Base-by-base conservation (phyloP, 768 basidiomycete species). In the Tulasnella sp. region DNA sequence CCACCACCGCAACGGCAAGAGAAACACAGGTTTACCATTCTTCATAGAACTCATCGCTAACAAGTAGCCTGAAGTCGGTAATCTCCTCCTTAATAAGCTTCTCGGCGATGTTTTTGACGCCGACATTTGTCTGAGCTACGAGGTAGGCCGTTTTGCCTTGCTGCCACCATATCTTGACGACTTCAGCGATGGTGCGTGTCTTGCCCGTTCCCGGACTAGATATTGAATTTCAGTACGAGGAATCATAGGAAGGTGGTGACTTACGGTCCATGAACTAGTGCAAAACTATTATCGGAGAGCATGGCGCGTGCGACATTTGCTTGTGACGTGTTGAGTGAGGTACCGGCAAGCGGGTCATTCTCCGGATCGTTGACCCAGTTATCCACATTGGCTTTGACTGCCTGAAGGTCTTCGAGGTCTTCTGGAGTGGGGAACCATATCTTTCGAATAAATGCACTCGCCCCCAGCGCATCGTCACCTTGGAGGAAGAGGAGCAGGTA, bases 51-150 rank as follows among this genome's bases (percentile, higher is more conserved):
- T 91, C 89, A 85, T 82, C 85, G 0, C 94, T 92, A n/a, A 95
- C 92, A 3, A 95, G 83, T 2, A 96, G 86, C 80, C 86, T 90
- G 89, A 91, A 96, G 3, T 79, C 40, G 27, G 36, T 27, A 16
- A 39, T 68, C 0, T 85, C 87, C 83, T 89, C 86, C 10, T 87
- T 84, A n/a, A 87, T 84, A 24, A 96, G 85, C 85, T 94, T 94
- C 83, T 93, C 92, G 76, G 93, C 94, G 85, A 96, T 95, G 82
- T 96, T 95, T 84, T 94, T 95, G 31, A 95, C 94, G 72, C 93
- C 94, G 74, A 95, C 90, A 86, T 96, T 96, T 24, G 92, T 93
- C 83, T 96, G 93, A 44, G 94, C 93, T 83, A 94, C 86, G 7
- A 96, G 89, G 92, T 93, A 96, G 18, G 94, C 90, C 0, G 92